These are phyloP conservation scores for Chaetomium cochliodes DNA, from an alignment of 495 filamentous ascomycete species.

Conservation along the genomic window DNA sequence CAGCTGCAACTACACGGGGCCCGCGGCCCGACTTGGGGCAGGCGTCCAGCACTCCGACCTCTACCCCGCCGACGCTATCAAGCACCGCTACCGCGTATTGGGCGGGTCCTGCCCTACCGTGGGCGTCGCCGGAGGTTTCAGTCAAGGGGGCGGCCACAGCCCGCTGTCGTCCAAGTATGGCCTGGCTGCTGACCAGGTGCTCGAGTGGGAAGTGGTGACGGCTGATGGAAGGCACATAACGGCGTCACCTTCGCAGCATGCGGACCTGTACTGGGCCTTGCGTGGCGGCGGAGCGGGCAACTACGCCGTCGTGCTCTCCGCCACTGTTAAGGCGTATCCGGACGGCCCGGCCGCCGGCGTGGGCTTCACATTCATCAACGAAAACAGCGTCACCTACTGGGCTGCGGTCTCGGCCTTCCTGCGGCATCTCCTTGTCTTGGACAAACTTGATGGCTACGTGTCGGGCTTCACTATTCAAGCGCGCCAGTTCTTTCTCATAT, in stretches of 20 bases:
- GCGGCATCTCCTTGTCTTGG: too few relatives aligned
- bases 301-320: constrained; percentile 51
- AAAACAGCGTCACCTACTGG: constrained; percentile 21
- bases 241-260: constrained; percentile 46
- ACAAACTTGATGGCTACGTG: too few relatives aligned
- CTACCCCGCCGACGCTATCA: not conserved
- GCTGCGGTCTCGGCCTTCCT: too few relatives aligned
- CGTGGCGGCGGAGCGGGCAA: constrained; percentile 57
- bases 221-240: constrained; percentile 44
- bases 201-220: constrained; percentile 59
- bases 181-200: constrained; percentile 57
- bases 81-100: constrained; percentile 44
- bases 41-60: constrained; percentile 42
- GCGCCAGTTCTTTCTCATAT: too few relatives aligned
- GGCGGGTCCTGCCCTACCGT: constrained; percentile 51
- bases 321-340: constrained; percentile 40
- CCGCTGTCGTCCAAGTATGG: constrained; percentile 53
- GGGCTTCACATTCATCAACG: constrained; percentile 18
- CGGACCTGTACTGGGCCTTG: constrained; percentile 61
- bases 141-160: constrained; percentile 61
- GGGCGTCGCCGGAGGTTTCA: constrained; percentile 50
- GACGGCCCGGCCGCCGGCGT: constrained; percentile 28
- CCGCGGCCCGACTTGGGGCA: constrained; percentile 55
- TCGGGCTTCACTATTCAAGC: too few relatives aligned
- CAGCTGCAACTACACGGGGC: constrained; percentile 39